Base-by-base conservation (phyloP, 2,329 filamentous ascomycete species). In the Arthroderma sp. region DNA sequence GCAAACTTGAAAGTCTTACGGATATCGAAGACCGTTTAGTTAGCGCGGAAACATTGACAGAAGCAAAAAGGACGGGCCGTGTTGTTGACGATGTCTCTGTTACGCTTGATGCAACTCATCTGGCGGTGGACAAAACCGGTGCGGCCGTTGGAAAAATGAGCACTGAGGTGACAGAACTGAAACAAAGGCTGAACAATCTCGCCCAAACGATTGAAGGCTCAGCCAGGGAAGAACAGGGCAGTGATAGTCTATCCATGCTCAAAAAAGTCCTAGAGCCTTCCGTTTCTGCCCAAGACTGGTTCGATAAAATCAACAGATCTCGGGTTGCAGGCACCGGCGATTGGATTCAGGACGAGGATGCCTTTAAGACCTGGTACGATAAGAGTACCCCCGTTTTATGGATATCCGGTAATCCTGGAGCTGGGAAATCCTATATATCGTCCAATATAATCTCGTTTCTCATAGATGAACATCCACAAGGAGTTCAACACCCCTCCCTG, bases 351-450 rank as follows among this genome's bases (percentile, higher is more conserved):
- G 44, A 58, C 1, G 69, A 72, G 45, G 54, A 59, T 0, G 53
- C 60, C 0, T 56, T 71, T 15, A 55, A 60, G 6, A 50, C 56
- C 0, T 73, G 70, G 69, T 31, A 69, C 0, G 1, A 31, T n/a
- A 43, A 28, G n/a, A 31, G n/a, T 15, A 36, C 28, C 15, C 64
- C 61, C 3, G 61, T 69, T 29, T 53, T 73, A 2, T 72, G 65
- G 61, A 56, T 73, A 10, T 52, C 55, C 33, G 70, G 69, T 5
- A 69, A 62, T 41, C 62, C 68, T 38, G 68, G 67, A 56, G 57
- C 65, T 1, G 70, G 70, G 22, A 73, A 73, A 50, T 70, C 66
- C 0, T 72, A 63, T 45, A 49, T 73, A 1, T 61, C 66, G 2
- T 61, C 68, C 0, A 61, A 60, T n/a, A 56, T 72, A 5, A 63